Evolutionary conservation across 1,284 basidiomycete genomes (phyloP).

Genomic region (Naganishia sp.): DNA sequence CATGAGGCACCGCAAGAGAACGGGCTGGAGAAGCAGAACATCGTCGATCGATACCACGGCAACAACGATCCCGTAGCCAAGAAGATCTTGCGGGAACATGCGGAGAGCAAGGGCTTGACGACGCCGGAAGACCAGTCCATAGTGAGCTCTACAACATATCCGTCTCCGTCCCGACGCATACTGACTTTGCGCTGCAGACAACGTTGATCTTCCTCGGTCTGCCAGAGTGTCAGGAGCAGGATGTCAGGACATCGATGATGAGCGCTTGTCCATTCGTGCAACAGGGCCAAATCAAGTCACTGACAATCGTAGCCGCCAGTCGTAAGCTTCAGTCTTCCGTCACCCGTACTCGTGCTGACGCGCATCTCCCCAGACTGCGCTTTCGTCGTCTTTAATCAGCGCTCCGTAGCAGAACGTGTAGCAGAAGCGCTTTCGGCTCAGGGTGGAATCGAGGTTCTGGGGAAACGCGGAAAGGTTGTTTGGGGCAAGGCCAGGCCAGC

Average conservation of each 20-base stretch:
- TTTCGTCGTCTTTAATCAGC: constrained; percentile 88
- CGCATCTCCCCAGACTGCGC: constrained; percentile 67
- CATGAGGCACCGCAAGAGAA: constrained; percentile 86
- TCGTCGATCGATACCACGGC: constrained; percentile 89
- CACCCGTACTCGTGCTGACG: background rate
- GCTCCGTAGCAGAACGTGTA: constrained; percentile 77
- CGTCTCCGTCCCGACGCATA: background rate
- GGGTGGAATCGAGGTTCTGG: constrained; percentile 80
- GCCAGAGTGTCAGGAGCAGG: constrained; percentile 70
- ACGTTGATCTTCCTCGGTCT: constrained; percentile 89
- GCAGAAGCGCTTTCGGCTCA: constrained; percentile 74
- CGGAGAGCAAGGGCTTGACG: constrained; percentile 74
- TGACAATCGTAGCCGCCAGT: constrained; percentile 72
- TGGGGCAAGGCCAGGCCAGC: constrained; percentile 71
- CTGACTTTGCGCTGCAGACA: constrained; percentile 59
- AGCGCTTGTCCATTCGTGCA: constrained; percentile 70
- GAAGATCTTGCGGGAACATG: constrained; percentile 75
- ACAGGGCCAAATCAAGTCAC: constrained; percentile 71
- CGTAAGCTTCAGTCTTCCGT: constrained; percentile 40
- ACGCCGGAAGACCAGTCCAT: constrained; percentile 85
- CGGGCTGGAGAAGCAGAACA: constrained; percentile 83
- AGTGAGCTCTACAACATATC: constrained; percentile 58
- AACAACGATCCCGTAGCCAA: constrained; percentile 85
- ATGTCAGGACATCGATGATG: constrained; percentile 73
- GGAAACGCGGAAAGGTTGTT: constrained; percentile 71